Evolutionary conservation across 495 filamentous ascomycete genomes (phyloP).

Genomic region (Daldinia vernicosa): DNA sequence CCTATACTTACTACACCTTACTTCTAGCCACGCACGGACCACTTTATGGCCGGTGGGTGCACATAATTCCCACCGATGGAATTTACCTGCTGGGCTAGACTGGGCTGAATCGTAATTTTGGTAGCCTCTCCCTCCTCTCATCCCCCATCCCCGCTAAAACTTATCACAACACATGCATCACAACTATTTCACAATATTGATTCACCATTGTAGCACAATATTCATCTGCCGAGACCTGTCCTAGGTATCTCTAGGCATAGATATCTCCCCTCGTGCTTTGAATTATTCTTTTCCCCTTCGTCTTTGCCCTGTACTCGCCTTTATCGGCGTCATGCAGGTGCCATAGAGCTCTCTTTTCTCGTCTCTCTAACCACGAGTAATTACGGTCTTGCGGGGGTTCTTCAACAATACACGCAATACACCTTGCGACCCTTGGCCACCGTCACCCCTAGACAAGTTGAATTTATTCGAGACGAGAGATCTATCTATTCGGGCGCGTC

Average conservation of each 20-base stretch:
- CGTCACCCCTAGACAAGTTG: background rate
- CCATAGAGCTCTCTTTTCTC: slow-evolving; percentile 21
- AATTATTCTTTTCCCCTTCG: background rate
- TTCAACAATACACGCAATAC: slow-evolving; percentile 9
- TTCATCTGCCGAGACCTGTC: slow-evolving; percentile 20
- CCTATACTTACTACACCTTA: background rate
- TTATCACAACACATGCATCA: slow-evolving; percentile 34
- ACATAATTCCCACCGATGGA: slow-evolving; percentile 13
- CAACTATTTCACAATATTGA: slow-evolving; percentile 26
- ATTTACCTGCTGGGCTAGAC: slow-evolving; percentile 33
- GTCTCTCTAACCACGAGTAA: slow-evolving; percentile 25
- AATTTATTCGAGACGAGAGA: background rate
- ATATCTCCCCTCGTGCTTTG: background rate
- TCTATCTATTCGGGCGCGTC: background rate
- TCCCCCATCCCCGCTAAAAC: slow-evolving; percentile 35
- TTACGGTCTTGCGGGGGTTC: slow-evolving; percentile 25
- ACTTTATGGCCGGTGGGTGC: background rate
- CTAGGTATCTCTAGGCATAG: background rate
- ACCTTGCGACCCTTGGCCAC: slow-evolving; percentile 12
- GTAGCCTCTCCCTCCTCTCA: slow-evolving; percentile 32
- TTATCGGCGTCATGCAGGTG: slow-evolving; percentile 35
- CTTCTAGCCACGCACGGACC: background rate
- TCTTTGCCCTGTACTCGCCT: background rate
- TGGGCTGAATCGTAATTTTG: slow-evolving; percentile 39
- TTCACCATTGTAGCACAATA: slow-evolving; percentile 30